phyloP scores from a whole-genome alignment of 225 moss, liverwort and hornwort species.

The Straminergon stramineum region DNA sequence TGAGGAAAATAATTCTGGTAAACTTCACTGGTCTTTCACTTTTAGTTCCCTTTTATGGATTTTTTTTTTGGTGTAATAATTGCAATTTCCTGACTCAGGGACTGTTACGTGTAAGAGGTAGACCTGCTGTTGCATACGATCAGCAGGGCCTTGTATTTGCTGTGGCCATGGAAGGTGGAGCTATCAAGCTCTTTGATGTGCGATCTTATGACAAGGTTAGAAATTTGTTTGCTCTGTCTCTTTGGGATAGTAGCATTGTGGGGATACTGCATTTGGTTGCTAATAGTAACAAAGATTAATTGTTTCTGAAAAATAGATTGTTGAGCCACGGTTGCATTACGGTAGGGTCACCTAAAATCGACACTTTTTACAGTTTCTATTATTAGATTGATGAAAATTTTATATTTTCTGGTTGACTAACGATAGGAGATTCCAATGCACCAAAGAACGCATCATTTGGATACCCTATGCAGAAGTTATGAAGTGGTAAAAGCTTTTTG shows the following conservation, averaged over 20 bases:
- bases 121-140: constrained; percentile 95
- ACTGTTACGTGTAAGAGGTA: constrained; percentile 86
- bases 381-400: too few species aligned
- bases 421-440: too few species aligned
- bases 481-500: neutral
- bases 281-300: neutral
- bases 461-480: neutral
- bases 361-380: neutral
- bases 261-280: neutral
- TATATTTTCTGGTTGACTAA: neutral
- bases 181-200: constrained; percentile 90
- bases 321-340: neutral
- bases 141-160: constrained; percentile 96
- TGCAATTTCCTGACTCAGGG: constrained; percentile 39
- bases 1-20: neutral
- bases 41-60: neutral
- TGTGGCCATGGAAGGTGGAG: constrained; percentile 99
- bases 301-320: too few species aligned
- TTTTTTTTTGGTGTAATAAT: neutral
- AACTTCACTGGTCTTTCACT: neutral
- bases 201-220: constrained; percentile 93
- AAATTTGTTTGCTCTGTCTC: neutral
- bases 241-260: neutral
- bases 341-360: neutral
- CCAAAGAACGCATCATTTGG: neutral